These are phyloP conservation scores for Thalassiosira profunda DNA, from an alignment of 108 stramenopile genomes.

Conservation along the genomic window DNA sequence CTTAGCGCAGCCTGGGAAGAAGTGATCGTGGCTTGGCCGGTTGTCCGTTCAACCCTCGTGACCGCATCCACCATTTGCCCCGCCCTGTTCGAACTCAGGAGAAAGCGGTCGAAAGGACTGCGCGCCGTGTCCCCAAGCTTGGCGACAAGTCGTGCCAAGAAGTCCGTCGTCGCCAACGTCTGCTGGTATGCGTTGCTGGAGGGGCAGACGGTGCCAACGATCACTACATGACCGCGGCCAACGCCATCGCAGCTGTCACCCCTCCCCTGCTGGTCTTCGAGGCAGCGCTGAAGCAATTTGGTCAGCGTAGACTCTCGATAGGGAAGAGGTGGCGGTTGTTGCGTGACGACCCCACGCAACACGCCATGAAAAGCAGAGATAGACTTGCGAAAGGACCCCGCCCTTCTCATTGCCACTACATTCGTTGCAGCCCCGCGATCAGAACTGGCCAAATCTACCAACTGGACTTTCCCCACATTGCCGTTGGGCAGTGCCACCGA, in stretches of 20 bases:
- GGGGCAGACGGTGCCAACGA: slow-evolving; percentile 65
- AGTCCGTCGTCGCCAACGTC: slow-evolving; percentile 70
- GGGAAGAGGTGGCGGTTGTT: slow-evolving; percentile 15
- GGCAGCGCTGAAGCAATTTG: slow-evolving; percentile 73
- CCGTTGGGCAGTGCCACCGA: neutral
- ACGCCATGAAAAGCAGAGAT: slow-evolving; percentile 57
- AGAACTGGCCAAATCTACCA: slow-evolving; percentile 56
- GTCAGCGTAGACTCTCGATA: slow-evolving; percentile 81
- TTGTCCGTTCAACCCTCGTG: too few species aligned
- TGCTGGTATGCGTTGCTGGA: slow-evolving; percentile 57
- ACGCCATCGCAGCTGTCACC: neutral
- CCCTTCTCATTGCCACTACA: slow-evolving; percentile 14
- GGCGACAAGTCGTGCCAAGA: slow-evolving; percentile 55
- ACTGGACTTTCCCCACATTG: slow-evolving; percentile 30
- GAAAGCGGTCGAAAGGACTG: slow-evolving; percentile 71
- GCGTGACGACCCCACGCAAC: slow-evolving; percentile 40
- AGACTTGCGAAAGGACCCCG: slow-evolving; percentile 51
- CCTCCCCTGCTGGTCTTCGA: slow-evolving; percentile 49
- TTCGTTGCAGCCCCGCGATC: slow-evolving; percentile 21
- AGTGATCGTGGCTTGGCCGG: too few species aligned
- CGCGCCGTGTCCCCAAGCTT: slow-evolving; percentile 55
- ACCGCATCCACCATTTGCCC: too few species aligned
- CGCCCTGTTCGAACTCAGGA: too few species aligned
- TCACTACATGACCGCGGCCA: slow-evolving; percentile 51
- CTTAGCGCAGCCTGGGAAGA: too few species aligned